Evolutionary conservation across 495 filamentous ascomycete genomes (phyloP).

Genomic region (Penicillium malachiteum): DNA sequence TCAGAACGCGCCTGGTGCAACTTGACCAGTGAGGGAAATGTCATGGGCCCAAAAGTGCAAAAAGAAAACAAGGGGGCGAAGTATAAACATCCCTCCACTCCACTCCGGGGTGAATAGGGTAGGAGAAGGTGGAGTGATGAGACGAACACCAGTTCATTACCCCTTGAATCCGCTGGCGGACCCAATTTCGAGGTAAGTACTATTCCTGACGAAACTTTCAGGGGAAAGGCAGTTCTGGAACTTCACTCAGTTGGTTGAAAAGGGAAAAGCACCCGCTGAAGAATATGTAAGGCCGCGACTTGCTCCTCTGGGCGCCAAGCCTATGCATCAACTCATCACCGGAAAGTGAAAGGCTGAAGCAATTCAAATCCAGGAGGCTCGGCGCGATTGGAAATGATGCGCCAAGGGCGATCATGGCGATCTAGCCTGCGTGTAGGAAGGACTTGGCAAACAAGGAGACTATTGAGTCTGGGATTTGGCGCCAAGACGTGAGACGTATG

Average conservation of each 20-base stretch:
- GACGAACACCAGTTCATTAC: slow-evolving; percentile 1
- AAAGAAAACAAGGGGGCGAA: slow-evolving; percentile 1
- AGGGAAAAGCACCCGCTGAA: neutral
- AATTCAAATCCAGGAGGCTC: neutral
- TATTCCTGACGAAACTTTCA: neutral
- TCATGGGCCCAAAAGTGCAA: neutral
- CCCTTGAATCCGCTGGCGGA: neutral
- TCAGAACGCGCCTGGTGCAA: slow-evolving; percentile 27
- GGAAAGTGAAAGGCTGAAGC: neutral
- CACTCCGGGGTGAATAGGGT: neutral
- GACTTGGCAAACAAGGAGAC: slow-evolving; percentile 16
- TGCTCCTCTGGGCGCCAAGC: slow-evolving; percentile 5
- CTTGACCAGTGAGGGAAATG: neutral
- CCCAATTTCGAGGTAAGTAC: neutral
- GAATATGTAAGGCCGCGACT: neutral
- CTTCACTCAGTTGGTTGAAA: neutral
- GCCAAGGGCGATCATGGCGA: slow-evolving; percentile 34
- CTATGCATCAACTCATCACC: neutral
- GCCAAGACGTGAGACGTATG: slow-evolving; percentile 18
- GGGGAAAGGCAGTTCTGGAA: neutral
- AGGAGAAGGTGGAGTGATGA: neutral
- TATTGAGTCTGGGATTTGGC: slow-evolving; percentile 12
- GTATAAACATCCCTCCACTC: neutral
- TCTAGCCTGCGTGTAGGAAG: slow-evolving; percentile 14
- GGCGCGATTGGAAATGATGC: slow-evolving; percentile 15